Base-by-base conservation (phyloP, 1,284 basidiomycete species). In the Somion occarium region DNA sequence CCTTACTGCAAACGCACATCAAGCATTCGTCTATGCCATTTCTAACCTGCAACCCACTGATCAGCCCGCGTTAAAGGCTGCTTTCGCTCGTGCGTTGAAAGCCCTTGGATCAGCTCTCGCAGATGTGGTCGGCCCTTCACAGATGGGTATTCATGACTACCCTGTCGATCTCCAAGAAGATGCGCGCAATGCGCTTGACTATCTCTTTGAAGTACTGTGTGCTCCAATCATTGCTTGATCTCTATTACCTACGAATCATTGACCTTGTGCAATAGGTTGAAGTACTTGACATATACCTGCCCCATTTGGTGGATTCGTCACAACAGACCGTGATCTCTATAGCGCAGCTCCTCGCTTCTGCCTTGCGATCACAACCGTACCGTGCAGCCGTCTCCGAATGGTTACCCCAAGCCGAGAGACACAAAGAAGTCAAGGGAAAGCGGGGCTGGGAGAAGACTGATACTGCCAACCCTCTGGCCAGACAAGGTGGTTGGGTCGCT, bases 391-490 rank as follows among this genome's bases (percentile, higher is more conserved):
- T 91, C 4, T 70, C 79, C 0, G 75, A 80, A 18, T 92, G 87
- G 87, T 59, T 80, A 0, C 87, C 85, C 20, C 73, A 69, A 0
- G 56, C 61, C 0, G 83, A 86, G 19, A 69, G 83, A 18, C 63
- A 70, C 38, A 76, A 72, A 53, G 80, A 82, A 51, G 69, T 71
- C n/a, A 81, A 76, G 59, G 72, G 73, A 0, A 78, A 79, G 50
- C 73, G 87, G 1, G 85, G 86, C 2, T 90, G 88, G 85, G 83
- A 84, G 64, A 76, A 73, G 59, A 71, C 73, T 1, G 70, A 75
- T 0, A 61, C 66, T 15, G 22, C 13, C 15, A 70, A 70, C 49
- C 69, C 73, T 3, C 67, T 75, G 0, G 65, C 65, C 22, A 68
- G 70, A 24, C 69, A 73, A 13, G 80, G 82, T 5, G 78, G 80